Base-by-base conservation (phyloP, 345 rosid genomes). In the Eucalyptus tenuipes region DNA sequence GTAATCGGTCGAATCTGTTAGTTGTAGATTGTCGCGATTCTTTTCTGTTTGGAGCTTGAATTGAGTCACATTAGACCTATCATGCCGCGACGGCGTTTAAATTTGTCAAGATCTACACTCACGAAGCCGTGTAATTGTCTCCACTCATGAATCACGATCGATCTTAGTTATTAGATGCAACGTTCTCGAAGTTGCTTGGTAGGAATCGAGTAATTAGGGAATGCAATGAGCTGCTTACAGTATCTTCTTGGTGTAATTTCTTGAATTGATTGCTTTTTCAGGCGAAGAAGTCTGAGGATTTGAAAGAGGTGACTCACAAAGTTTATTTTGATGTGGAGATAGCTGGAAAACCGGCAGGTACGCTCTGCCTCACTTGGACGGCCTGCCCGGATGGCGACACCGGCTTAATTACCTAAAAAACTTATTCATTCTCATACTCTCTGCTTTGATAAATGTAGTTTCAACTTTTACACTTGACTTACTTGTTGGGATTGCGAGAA, bases 321-420 rank as follows among this genome's bases (percentile, higher is more conserved):
- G 99, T 98, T 82, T 97, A 90, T 94, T 98, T 98, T 53, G 99
- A 98, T 89, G 96, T 98, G 31, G 98, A 97, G 93, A 94, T 95
- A 61, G 97, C 88, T 33, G 99, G 99, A 86, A 96, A 98, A 93
- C 93, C 97, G 4, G 99, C 99, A 87, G 99, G 99, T 44, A 84
- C 4, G 4, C 44, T 59, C 50, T 29, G 25, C 52, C 48, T 84
- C 42, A 7, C 88, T 66, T 47, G 55, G 88, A 87, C 1, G 40
- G 55, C 29, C 66, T 86, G 61, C 42, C 61, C 2, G 13, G 53
- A 50, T 10, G 1, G 55, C 17, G 11, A 55, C 87, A 11, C 44
- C 0, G 1, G 59, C n/a, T 85, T 2, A 85, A 47, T 85, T 85
- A 9, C 55, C 47, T 40, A 15, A 1, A 37, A 18, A 37, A 11